Conservation (phyloP, 495 filamentous ascomycete species). For the Aspergillus incahuasiensis region DNA sequence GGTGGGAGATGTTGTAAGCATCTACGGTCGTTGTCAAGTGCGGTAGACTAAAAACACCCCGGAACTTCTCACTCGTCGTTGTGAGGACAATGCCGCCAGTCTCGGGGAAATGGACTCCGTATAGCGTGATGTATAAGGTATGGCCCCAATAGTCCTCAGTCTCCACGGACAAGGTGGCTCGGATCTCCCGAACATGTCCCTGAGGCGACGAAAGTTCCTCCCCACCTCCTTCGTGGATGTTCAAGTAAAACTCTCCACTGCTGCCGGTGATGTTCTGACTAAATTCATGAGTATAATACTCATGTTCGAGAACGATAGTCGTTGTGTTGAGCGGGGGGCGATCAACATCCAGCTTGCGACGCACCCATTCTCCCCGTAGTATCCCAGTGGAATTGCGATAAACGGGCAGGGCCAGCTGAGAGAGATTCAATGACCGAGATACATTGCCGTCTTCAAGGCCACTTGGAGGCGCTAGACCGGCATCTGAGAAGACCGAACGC, state of each 20-base stretch:
- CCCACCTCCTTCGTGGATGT: slow-evolving; percentile 39
- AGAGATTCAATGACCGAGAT: slow-evolving; percentile 38
- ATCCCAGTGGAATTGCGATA: slow-evolving; percentile 82
- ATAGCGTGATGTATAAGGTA: slow-evolving; percentile 68
- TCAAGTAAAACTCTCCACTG: slow-evolving; percentile 42
- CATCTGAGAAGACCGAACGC: slow-evolving; percentile 38
- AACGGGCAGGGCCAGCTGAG: slow-evolving; percentile 44
- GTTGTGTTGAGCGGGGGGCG: slow-evolving; percentile 48
- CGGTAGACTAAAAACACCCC: slow-evolving; percentile 81
- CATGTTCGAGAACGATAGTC: slow-evolving; percentile 42
- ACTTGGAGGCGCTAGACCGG: slow-evolving; percentile 29
- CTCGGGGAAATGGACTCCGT: slow-evolving; percentile 77
- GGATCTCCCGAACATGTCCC: slow-evolving; percentile 53
- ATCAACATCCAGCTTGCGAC: slow-evolving; percentile 39
- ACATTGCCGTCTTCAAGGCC: slow-evolving; percentile 37
- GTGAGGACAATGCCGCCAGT: slow-evolving; percentile 72
- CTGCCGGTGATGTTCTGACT: slow-evolving; percentile 63
- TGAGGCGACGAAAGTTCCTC: slow-evolving; percentile 30
- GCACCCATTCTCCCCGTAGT: slow-evolving; percentile 71
- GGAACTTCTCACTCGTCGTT: slow-evolving; percentile 89
- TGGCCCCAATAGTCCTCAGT: slow-evolving; percentile 62
- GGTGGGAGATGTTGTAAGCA: slow-evolving; percentile 62
- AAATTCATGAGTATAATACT: slow-evolving; percentile 54
- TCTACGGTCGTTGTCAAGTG: slow-evolving; percentile 67
- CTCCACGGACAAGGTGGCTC: slow-evolving; percentile 62